Base-by-base conservation (phyloP, 805 yeast species). In the Pichia insulana region DNA sequence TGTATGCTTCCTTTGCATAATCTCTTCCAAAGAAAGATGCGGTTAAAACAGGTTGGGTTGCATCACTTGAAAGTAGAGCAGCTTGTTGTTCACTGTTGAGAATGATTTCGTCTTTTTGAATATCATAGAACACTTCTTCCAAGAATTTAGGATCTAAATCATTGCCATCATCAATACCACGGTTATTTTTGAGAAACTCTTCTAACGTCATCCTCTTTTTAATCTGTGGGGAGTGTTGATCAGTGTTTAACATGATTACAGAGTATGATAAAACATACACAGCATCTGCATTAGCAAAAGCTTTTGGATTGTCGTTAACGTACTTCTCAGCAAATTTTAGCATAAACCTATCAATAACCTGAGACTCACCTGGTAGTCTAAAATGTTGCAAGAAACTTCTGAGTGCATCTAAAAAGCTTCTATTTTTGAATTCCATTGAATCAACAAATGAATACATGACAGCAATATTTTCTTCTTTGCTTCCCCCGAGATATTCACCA, bases 281-380 rank as follows among this genome's bases (percentile, higher is more conserved):
- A 0, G 96, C 79, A 55, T 88, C 97, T 4, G 97, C 96, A 54
- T 85, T 85, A 0, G 95, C 79, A 61, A 90, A 90, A 0, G 80
- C 71, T n/a, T 69, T 69, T 9, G 96, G 96, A 57, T 92, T 92
- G 47, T 90, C 96, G 50, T 83, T 79, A 18, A 80, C 80, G 57
- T 80, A 92, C 51, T 95, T 73, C 62, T 87, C 95, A 5, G 98
- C 98, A 68, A 94, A 94, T 57, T 92, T 90, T 59, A 92, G 74
- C 96, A 94, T 86, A 58, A 80, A 87, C 53, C 99, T 74, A 68
- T 92, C 98, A 58, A 92, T 90, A 57, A 92, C 90, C 65, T 92
- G 99, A 5, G 96, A 89, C 64, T 92, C 99, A 39, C 99, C 99
- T 2, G 99, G 98, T 46, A 92, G 71, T 59, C 98, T 73, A 65